These are phyloP conservation scores for Penicillium sp. DNA, from an alignment of 2,329 filamentous ascomycete species.

Conservation along the genomic window DNA sequence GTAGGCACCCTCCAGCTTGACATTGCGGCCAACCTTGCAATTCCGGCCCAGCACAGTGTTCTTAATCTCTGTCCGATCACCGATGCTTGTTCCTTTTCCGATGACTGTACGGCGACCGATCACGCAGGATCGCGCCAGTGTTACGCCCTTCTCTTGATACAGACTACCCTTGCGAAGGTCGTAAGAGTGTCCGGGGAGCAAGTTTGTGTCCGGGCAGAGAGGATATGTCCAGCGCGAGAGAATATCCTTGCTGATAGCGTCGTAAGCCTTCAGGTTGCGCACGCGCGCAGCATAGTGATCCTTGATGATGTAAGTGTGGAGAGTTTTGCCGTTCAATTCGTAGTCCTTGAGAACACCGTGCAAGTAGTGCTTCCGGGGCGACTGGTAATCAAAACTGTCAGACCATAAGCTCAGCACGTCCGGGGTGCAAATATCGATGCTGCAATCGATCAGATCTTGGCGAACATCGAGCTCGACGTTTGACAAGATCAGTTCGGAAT, in stretches of 20 bases:
- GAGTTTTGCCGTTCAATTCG: constrained; percentile 95
- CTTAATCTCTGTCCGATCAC: constrained; percentile 67
- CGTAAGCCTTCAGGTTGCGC: constrained; percentile 84
- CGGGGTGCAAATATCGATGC: constrained; percentile 95
- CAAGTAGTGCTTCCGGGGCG: constrained; percentile 83
- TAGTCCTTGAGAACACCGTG: constrained; percentile 94
- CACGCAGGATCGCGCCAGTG: constrained; percentile 69
- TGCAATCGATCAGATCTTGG: constrained; percentile 86
- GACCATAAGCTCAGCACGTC: constrained; percentile 95
- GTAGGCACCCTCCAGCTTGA: constrained; percentile 74
- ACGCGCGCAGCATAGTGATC: constrained; percentile 85
- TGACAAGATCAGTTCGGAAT: constrained; percentile 74
- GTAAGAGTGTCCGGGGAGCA: constrained; percentile 76
- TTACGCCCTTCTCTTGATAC: constrained; percentile 77
- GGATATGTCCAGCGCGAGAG: constrained; percentile 85
- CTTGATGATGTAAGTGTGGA: constrained; percentile 82
- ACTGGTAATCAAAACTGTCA: constrained; percentile 95
- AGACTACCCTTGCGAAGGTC: constrained; percentile 67
- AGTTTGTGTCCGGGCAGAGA: constrained; percentile 83
- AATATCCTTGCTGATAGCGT: constrained; percentile 84
- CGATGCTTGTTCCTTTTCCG: constrained; percentile 74
- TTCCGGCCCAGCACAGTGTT: constrained; percentile 80
- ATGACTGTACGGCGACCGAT: constrained; percentile 72
- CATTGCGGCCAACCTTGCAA: constrained; percentile 84
- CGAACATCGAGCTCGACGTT: constrained; percentile 78